A percentile compares a stretch with the other conserved stretches of the same genome.
phyloP scores from a whole-genome alignment of 2,329 filamentous ascomycete genomes.

The Alternaria gansuensis region DNA sequence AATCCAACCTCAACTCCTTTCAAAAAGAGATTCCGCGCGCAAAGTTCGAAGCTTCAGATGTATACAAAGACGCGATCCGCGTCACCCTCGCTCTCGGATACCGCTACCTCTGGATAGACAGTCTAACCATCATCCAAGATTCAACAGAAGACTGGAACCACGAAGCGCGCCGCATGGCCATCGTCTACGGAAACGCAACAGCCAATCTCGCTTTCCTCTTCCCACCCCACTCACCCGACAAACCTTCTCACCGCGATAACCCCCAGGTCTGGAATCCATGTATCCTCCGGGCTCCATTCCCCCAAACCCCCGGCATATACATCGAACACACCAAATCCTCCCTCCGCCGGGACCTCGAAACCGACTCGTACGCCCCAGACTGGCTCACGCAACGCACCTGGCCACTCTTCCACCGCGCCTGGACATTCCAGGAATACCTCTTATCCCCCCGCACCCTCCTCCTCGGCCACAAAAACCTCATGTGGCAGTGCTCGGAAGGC shows the following conservation, averaged over 20 bases:
- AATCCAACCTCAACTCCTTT: constrained; percentile 2
- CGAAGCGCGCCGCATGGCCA: constrained; percentile 24
- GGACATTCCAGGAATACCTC: constrained; percentile 34
- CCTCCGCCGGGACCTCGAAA: neutral
- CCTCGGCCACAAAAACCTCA: constrained; percentile 21
- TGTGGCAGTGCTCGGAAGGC: constrained; percentile 22
- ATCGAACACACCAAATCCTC: constrained; percentile 6
- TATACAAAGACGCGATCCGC: constrained; percentile 28
- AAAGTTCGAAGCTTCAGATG: constrained; percentile 10
- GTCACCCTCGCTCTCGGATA: constrained; percentile 23
- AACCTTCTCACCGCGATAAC: neutral
- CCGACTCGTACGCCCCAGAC: no score
- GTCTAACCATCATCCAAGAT: constrained; percentile 32
- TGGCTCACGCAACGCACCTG: constrained; percentile 17
- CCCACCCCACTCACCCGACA: neutral
- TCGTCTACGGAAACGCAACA: constrained; percentile 25
- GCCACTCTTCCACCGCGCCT: constrained; percentile 30
- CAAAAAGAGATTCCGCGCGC: constrained; percentile 5
- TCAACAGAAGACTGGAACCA: constrained; percentile 19
- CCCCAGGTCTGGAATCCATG: constrained; percentile 20
- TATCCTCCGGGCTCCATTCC: constrained; percentile 11
- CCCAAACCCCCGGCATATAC: constrained; percentile 9
- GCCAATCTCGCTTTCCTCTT: constrained; percentile 25
- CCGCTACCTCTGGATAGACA: constrained; percentile 38
- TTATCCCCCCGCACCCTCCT: constrained; percentile 25